These are phyloP conservation scores for Sphenostylis stenocarpa DNA, from an alignment of 306 rosid genomes.

Conservation along the genomic window DNA sequence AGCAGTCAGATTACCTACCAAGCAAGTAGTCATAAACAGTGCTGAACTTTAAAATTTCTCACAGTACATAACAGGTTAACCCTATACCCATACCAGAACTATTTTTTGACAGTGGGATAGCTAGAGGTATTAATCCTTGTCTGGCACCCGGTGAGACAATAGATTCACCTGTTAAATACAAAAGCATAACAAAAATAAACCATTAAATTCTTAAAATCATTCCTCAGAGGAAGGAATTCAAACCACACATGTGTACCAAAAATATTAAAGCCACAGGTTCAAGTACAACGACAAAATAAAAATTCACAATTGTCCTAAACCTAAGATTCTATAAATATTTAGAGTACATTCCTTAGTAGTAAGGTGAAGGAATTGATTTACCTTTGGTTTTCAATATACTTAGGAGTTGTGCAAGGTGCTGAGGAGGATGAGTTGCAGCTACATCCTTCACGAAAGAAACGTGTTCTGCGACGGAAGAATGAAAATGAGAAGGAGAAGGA, in stretches of 20 bases:
- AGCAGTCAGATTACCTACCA: conserved; percentile 74
- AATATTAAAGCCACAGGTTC: neutral
- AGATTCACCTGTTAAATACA: conserved; percentile 66
- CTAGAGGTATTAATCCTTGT: conserved; percentile 80
- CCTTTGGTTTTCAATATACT: conserved; percentile 75
- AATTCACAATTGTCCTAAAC: conserved; percentile 11
- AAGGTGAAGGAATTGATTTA: conserved; percentile 29
- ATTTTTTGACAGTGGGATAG: conserved; percentile 71
- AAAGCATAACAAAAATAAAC: conserved; percentile 2
- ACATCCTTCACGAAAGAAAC: conserved; percentile 79
- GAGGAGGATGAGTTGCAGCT: conserved; percentile 74
- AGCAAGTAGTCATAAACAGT: conserved; percentile 25
- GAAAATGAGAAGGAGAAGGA: neutral
- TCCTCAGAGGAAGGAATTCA: neutral
- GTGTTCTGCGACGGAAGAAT: conserved; percentile 56
- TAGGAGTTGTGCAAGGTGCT: conserved; percentile 67
- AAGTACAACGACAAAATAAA: conserved; percentile 16
- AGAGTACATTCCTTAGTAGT: neutral
- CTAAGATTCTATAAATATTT: conserved; percentile 4
- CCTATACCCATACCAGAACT: conserved; percentile 56
- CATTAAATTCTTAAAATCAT: neutral
- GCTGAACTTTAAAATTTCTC: conserved; percentile 16
- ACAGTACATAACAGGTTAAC: neutral
- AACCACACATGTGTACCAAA: neutral
- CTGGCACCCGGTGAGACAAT: conserved; percentile 81